phyloP scores from a whole-genome alignment of 176 grass and related monocot species.

The Zoysia pacifica region DNA sequence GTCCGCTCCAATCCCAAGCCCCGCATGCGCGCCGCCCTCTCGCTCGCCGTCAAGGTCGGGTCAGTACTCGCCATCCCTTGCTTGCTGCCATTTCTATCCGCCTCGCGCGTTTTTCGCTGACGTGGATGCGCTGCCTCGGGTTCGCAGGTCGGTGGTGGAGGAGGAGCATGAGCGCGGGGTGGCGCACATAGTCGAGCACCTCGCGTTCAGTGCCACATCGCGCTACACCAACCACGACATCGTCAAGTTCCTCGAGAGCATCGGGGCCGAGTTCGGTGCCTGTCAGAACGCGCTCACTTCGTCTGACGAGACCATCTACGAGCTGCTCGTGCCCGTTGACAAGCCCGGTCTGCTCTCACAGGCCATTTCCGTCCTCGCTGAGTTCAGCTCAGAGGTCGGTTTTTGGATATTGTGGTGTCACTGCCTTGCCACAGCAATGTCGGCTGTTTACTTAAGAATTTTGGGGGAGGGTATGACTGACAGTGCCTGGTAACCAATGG shows the following conservation, averaged over 20 bases:
- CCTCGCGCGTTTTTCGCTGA: neutral
- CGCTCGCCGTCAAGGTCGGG: slow-evolving; percentile 99
- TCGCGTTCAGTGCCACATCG: slow-evolving; percentile 93
- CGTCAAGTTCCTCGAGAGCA: slow-evolving; percentile 98
- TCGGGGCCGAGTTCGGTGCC: slow-evolving; percentile 92
- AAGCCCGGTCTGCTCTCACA: slow-evolving; percentile 87
- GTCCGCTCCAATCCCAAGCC: slow-evolving; percentile 89
- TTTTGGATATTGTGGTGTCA: neutral
- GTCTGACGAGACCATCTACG: slow-evolving; percentile 97
- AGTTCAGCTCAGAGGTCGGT: slow-evolving; percentile 93
- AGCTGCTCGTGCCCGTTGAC: slow-evolving; percentile 94
- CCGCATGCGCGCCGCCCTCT: slow-evolving; percentile 91
- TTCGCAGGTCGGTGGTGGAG: slow-evolving; percentile 82
- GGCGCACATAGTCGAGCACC: slow-evolving; percentile 96
- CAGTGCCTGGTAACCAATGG: slow-evolving; percentile 23
- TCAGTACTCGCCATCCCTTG: slow-evolving; percentile 39
- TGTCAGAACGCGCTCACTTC: slow-evolving; percentile 99
- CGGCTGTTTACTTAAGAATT: neutral
- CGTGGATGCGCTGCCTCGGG: neutral
- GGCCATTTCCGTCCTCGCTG: slow-evolving; percentile 86
- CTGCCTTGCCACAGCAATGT: neutral
- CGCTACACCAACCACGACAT: slow-evolving; percentile 98
- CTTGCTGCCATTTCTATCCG: neutral
- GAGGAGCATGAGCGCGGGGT: slow-evolving; percentile 94
- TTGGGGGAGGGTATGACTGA: neutral